phyloP scores from a whole-genome alignment of 495 filamentous ascomycete genomes.

The Podospora pseudopauciseta region DNA sequence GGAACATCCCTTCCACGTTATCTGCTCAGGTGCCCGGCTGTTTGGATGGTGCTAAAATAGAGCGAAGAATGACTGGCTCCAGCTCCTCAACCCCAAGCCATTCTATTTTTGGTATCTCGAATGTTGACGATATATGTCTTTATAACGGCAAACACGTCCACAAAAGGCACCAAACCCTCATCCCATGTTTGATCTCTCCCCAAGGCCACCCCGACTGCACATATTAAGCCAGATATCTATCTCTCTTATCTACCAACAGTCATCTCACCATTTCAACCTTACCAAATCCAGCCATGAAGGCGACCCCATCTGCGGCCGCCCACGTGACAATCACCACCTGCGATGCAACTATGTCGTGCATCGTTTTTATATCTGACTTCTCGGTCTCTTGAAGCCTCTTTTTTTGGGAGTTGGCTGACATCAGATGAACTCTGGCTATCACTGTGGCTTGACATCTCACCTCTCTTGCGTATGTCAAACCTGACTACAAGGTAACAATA shows the following conservation, averaged over 20 bases:
- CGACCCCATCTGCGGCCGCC: constrained; percentile 3
- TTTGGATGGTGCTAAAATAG: neutral
- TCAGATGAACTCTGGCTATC: too few relatives aligned
- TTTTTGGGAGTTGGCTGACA: neutral
- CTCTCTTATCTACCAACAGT: neutral
- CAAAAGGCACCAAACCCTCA: too few relatives aligned
- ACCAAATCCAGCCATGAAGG: neutral
- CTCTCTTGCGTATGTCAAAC: too few relatives aligned
- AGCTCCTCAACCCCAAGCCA: neutral
- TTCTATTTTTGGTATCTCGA: neutral
- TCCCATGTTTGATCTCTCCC: too few relatives aligned
- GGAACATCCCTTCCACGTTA: neutral
- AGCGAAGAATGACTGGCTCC: neutral
- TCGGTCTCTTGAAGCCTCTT: neutral
- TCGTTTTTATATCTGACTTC: constrained; percentile 22
- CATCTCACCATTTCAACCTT: neutral
- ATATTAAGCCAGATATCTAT: neutral
- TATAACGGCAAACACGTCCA: too few relatives aligned
- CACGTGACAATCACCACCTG: constrained; percentile 37
- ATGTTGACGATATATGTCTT: too few relatives aligned
- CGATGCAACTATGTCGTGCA: constrained; percentile 41
- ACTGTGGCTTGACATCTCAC: too few relatives aligned
- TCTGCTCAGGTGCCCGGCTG: neutral
- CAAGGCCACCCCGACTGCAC: neutral
- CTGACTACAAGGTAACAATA: too few relatives aligned